Base-by-base conservation (phyloP, 345 rosid genomes). In the Rubroshorea leprosula region DNA sequence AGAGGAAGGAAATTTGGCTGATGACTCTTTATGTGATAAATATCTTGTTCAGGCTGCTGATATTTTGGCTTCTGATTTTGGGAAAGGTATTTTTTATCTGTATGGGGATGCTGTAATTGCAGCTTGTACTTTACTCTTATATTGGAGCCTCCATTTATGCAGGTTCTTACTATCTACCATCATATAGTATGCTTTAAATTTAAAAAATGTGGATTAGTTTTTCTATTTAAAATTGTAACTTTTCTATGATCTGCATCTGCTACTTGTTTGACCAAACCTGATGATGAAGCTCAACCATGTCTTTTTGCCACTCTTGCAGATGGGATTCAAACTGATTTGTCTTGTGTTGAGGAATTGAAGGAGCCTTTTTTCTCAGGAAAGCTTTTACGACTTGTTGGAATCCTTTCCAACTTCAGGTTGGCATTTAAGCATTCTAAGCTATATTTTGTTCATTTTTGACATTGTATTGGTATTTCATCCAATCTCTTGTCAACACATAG, bases 351-450 rank as follows among this genome's bases (percentile, higher is more conserved):
- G 65, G 79, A 73, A 55, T 63, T 88, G 64, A 74, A 66, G 76
- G 88, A 88, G 70, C 98, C 98, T 52, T 78, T 80, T 73, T 91
- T 88, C 78, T 88, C 98, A 23, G 65, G 55, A 63, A 91, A 91
- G 82, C 79, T 91, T 59, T 61, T 80, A 54, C 68, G 86, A 62
- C 83, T 91, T 43, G 75, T 86, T 69, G 81, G 66, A 67, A 77
- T 91, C 70, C 98, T 91, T 61, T 82, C 87, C 22, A 65, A 76
- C 72, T 86, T 83, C 95, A 88, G 95, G 98, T 91, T 68, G 51
- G 89, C 71, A 58, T 64, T 68, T 38, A 59, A 57, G 59, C 54
- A 26, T 24, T 26, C 46, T 35, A 49, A 17, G 9, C 18, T 56
- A 12, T 38, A 21, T 58, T 60, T 48, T 17, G 19, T 17, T 44